Base-by-base conservation (phyloP, 768 basidiomycete species). In the Amanita rimosa region DNA sequence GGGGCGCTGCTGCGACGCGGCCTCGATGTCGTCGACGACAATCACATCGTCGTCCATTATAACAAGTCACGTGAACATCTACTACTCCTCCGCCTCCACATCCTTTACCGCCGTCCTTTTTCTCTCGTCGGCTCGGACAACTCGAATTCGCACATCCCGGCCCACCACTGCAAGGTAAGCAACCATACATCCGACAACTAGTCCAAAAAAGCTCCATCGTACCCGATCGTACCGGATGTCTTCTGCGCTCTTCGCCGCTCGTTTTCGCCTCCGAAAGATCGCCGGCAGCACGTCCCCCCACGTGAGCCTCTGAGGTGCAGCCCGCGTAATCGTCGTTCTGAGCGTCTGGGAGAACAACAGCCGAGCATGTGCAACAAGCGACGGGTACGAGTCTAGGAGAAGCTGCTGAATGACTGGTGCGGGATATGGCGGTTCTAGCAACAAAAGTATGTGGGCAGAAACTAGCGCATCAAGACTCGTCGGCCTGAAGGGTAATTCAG, bases 381-480 rank as follows among this genome's bases (percentile, higher is more conserved):
- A 58, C 0, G 83, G 74, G 58, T 80, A 87, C 3, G 74, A 71
- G 5, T 75, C 73, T 1, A 57, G 57, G 7, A 88, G 59, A 3
- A 84, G 69, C 52, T 69, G 67, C 57, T 74, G 69, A 6, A 90
- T 53, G 13, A 79, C 59, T 2, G 76, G 63, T 54, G 87, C 79
- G 1, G 83, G 79, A 49, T 80, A 81, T 33, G 77, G 73, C 4
- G 81, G 74, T 39, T 73, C 62, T 3, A 71, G 52, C 3, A 89
- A 64, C 27, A 87, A 67, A 27, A 86, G 69, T 22, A 83, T 66
- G 53, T 87, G 83, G 5, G 85, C 75, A 14, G 87, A 83, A 16
- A 89, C 64, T 33, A 78, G 59, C 19, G 83, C 60, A 52, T 91
- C 88, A 14, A 88, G 61, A 4, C 73, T 71, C 1, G 82, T 78